These are phyloP conservation scores for Bolboschoenus planiculmis DNA, from an alignment of 176 grass and related monocot species.

Conservation along the genomic window DNA sequence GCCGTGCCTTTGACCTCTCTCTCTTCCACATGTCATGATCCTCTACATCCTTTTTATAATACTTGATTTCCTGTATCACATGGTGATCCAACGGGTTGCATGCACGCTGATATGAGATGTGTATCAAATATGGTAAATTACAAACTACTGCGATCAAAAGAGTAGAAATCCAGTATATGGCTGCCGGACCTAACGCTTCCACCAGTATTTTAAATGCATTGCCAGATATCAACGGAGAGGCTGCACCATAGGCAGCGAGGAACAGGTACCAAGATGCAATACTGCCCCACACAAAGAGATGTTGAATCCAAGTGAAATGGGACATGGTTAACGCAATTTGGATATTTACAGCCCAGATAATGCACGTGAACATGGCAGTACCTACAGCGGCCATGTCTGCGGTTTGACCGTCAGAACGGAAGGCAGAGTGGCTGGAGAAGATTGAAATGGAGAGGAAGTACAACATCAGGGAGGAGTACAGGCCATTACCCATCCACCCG, in stretches of 20 bases:
- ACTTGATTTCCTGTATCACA: constrained; percentile 98
- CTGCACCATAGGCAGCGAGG: constrained; percentile 65
- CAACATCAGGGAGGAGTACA: constrained; percentile 82
- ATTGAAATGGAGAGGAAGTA: constrained; percentile 89
- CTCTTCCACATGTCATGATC: constrained; percentile 95
- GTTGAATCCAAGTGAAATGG: constrained; percentile 99
- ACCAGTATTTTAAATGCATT: constrained; percentile 62
- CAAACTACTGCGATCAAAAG: constrained; percentile 74
- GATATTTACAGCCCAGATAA: constrained; percentile 95
- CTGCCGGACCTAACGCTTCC: constrained; percentile 79
- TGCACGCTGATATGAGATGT: constrained; percentile 90
- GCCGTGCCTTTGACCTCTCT: constrained; percentile 74
- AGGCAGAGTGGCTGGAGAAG: constrained; percentile 60
- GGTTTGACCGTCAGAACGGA: constrained; percentile 68
- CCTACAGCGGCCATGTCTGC: constrained; percentile 89
- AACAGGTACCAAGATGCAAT: constrained; percentile 88
- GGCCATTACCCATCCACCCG: constrained; percentile 97
- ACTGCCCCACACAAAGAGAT: constrained; percentile 93
- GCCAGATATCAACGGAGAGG: constrained; percentile 34
- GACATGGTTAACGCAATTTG: constrained; percentile 96
- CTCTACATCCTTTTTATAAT: constrained; percentile 75
- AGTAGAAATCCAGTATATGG: constrained; percentile 70
- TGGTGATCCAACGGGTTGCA: constrained; percentile 95
- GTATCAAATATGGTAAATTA: constrained; percentile 84
- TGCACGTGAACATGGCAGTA: constrained; percentile 95